Evolutionary conservation across 2,329 filamentous ascomycete genomes (phyloP), one percentile per base, ranked within the genome.

Genomic region (Fusarium cyanostomum): DNA sequence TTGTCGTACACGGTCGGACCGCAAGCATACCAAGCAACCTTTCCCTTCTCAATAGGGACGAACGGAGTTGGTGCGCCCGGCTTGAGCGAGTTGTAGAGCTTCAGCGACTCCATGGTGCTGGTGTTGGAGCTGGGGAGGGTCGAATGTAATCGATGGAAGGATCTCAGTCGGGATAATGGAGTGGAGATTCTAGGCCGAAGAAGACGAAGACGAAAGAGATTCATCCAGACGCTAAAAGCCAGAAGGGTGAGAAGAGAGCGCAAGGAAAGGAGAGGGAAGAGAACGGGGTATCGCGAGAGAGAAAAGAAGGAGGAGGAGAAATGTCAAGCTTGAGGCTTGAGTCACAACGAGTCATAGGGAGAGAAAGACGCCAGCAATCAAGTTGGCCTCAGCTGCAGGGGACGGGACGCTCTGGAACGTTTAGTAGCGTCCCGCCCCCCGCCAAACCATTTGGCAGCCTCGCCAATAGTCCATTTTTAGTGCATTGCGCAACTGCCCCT

Each of bases 1-100:
- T 93, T 89, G 74, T 94, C 91, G 74, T 94, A 94, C 37, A 91
- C 88, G 4, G 92, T 97, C 56, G 92, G 92, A 15, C 93, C 93
- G 80, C 93, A 97, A 67, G 89, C 90, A 77, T 96, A 96, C 92
- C 92, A 96, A 6, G 87, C 88, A 26, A 96, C 86, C 73, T 89
- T 89, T 24, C 87, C 85, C 8, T 83, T 80, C 72, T 94, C 87
- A 43, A 91, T 83, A 12, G 92, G 91, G 38, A 89, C 79, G 72
- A 96, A 95, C 5, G 88, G 85, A 39, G 89, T 89, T 72, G 94
- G 92, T 10, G 82, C 82, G 59, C 90, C 85, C 10, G 92, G 82
- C 70, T 80, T 90, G 71, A 96, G 81, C 7, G 90, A 93, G 78
- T 95, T 96, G 82, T 89, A 92, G 66, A 96, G 82, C 73, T 87